Percentiles rank a stretch among this genome's conserved stretches.
These are phyloP conservation scores for Mycosphaerella sp. DNA, from an alignment of 2,329 filamentous ascomycete genomes.

Conservation along the genomic window DNA sequence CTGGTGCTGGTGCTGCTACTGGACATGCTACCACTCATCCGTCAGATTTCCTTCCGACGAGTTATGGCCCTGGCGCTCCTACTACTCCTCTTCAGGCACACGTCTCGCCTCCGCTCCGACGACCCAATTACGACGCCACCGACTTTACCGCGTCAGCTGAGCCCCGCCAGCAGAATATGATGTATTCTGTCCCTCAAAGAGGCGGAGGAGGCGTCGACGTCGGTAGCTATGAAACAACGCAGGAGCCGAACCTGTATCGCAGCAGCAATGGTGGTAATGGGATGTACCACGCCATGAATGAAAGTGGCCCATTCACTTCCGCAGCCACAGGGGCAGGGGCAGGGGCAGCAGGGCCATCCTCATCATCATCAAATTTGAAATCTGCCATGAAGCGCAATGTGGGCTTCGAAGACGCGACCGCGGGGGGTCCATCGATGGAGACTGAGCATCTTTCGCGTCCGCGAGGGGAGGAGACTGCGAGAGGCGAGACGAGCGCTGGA, in stretches of 20 bases:
- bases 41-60: not conserved
- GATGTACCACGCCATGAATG: not conserved
- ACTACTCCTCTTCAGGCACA: not conserved
- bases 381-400: slow-evolving; percentile 5
- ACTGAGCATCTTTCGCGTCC: slow-evolving; percentile 9
- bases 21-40: not conserved
- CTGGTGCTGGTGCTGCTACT: not conserved
- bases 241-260: not conserved
- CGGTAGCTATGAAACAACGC: not conserved
- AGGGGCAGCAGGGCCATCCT: not conserved
- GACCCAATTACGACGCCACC: not conserved
- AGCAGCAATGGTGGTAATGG: not conserved
- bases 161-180: not conserved
- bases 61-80: not conserved
- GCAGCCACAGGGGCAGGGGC: not conserved
- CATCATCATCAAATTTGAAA: not conserved
- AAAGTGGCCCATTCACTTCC: not conserved
- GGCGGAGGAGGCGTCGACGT: no score
- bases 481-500: slow-evolving; percentile 16
- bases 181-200: not conserved
- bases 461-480: slow-evolving; percentile 15
- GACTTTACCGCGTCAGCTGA: not conserved
- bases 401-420: slow-evolving; percentile 5
- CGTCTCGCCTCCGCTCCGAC: slow-evolving; percentile 1
- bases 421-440: not conserved